phyloP scores from a whole-genome alignment of 2,329 filamentous ascomycete genomes.

The Pseudogymnoascus sp. region DNA sequence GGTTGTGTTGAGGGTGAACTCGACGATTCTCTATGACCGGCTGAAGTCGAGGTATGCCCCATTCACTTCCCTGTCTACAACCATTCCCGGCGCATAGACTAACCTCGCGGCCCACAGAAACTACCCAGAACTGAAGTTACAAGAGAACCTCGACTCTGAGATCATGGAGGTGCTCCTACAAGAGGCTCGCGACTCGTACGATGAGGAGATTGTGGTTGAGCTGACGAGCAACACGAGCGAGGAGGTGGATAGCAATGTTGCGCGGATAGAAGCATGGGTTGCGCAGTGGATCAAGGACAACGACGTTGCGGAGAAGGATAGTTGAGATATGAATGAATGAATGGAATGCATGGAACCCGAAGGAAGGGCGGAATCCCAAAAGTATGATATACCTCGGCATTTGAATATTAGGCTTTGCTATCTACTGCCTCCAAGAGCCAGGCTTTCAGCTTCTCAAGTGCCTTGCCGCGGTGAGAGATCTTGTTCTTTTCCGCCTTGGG shows the following conservation, averaged over 20 bases:
- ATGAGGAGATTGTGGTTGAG: constrained; percentile 81
- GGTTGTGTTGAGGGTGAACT: constrained; percentile 78
- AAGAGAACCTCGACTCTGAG: constrained; percentile 94
- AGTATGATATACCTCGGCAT: background rate
- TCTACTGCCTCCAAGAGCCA: constrained; percentile 50
- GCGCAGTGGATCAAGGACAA: constrained; percentile 71
- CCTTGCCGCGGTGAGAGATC: constrained; percentile 83
- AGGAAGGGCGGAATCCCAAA: background rate
- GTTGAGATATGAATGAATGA: background rate
- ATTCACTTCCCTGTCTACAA: background rate
- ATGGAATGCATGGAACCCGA: background rate
- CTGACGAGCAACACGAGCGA: constrained; percentile 72
- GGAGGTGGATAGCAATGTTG: constrained; percentile 83
- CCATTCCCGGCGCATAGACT: background rate
- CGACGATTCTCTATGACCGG: constrained; percentile 74
- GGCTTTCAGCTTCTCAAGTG: constrained; percentile 74
- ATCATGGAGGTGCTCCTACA: constrained; percentile 94
- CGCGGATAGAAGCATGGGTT: constrained; percentile 75
- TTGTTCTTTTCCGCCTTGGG: constrained; percentile 78
- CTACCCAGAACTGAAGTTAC: constrained; percentile 78
- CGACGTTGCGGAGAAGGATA: constrained; percentile 19
- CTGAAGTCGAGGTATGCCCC: constrained; percentile 57
- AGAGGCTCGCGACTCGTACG: constrained; percentile 81
- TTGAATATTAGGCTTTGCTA: background rate
- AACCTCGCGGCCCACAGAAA: constrained; percentile 42